A percentile compares a stretch with the other conserved stretches of the same genome.
These are phyloP conservation scores for Fusarium floridanum DNA, from an alignment of 2,329 filamentous ascomycete genomes.

Conservation along the genomic window DNA sequence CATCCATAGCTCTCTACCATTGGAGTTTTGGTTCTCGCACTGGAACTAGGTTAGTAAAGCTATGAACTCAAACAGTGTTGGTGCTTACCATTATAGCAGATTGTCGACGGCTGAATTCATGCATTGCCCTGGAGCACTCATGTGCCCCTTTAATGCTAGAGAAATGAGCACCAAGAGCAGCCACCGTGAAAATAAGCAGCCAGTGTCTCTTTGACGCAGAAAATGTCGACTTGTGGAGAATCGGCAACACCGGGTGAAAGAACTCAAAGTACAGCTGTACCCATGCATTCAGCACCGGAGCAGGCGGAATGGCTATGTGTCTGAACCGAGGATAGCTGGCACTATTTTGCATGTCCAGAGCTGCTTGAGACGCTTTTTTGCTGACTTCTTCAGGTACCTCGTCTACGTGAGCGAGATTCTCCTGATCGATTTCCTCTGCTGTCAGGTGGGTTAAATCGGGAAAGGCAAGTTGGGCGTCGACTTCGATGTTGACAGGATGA, in stretches of 20 bases:
- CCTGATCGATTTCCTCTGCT: slow-evolving; percentile 5
- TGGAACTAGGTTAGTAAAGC: not conserved
- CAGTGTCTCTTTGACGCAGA: slow-evolving; percentile 9
- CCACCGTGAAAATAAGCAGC: slow-evolving; percentile 11
- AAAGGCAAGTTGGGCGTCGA: slow-evolving; percentile 10
- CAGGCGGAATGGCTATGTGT: slow-evolving; percentile 6
- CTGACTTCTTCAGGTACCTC: not conserved
- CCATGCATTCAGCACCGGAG: not conserved
- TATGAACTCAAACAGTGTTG: no score
- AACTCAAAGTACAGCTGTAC: slow-evolving; percentile 16
- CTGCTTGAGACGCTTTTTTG: not conserved
- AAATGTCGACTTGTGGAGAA: slow-evolving; percentile 7
- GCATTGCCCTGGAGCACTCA: slow-evolving; percentile 8
- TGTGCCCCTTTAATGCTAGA: slow-evolving; percentile 2
- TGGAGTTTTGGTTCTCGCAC: slow-evolving; percentile 10
- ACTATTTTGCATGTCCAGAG: not conserved
- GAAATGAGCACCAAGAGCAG: slow-evolving; percentile 9
- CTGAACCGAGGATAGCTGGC: slow-evolving; percentile 6
- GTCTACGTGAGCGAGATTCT: slow-evolving; percentile 11
- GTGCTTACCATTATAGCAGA: not conserved
- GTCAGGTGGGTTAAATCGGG: not conserved
- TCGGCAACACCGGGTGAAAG: slow-evolving; percentile 8
- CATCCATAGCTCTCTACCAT: slow-evolving; percentile 15
- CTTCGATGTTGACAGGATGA: not conserved
- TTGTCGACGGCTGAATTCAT: slow-evolving; percentile 4